These are phyloP conservation scores for Penicillium italicum DNA, from an alignment of 2,329 filamentous ascomycete genomes.

Conservation along the genomic window DNA sequence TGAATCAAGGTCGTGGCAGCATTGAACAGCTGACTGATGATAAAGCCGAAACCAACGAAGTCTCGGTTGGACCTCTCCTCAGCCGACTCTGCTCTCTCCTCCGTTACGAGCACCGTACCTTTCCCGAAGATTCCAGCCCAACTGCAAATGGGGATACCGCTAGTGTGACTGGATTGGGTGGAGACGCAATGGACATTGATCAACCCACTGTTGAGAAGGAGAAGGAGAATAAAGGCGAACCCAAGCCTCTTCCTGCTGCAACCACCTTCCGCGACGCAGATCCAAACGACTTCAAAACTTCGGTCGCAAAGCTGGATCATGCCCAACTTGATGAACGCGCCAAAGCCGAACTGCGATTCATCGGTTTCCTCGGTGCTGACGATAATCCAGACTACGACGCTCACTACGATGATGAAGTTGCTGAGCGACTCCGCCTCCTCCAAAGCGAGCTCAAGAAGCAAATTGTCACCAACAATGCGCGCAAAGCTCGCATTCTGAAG, in stretches of 20 bases:
- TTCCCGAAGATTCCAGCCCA: conserved; percentile 54
- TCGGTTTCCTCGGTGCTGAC: conserved; percentile 76
- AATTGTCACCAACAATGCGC: conserved; percentile 82
- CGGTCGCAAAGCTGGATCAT: conserved; percentile 77
- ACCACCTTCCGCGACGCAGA: conserved; percentile 75
- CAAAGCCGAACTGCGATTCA: conserved; percentile 84
- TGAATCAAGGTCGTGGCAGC: conserved; percentile 78
- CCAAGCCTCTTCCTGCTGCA: conserved; percentile 60
- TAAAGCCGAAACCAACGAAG: conserved; percentile 78
- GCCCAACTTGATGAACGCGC: conserved; percentile 83
- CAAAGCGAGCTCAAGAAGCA: conserved; percentile 79
- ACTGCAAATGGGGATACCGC: conserved; percentile 44
- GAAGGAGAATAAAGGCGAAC: conserved; percentile 26
- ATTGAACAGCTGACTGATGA: conserved; percentile 86
- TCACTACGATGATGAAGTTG: conserved; percentile 90
- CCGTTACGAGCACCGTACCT: conserved; percentile 63
- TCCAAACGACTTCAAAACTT: conserved; percentile 73
- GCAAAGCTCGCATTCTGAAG: conserved; percentile 81
- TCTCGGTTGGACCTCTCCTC: conserved; percentile 84
- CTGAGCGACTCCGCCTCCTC: conserved; percentile 78
- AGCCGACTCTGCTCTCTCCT: conserved; percentile 76
- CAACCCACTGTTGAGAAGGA: conserved; percentile 50
- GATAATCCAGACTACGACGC: conserved; percentile 75
- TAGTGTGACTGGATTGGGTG: conserved; percentile 36
- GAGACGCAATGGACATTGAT: conserved; percentile 50